Evolutionary conservation across 495 filamentous ascomycete species (phyloP), one percentile per base, ranked within the genome.

Genomic region (Penicillium desertorum): DNA sequence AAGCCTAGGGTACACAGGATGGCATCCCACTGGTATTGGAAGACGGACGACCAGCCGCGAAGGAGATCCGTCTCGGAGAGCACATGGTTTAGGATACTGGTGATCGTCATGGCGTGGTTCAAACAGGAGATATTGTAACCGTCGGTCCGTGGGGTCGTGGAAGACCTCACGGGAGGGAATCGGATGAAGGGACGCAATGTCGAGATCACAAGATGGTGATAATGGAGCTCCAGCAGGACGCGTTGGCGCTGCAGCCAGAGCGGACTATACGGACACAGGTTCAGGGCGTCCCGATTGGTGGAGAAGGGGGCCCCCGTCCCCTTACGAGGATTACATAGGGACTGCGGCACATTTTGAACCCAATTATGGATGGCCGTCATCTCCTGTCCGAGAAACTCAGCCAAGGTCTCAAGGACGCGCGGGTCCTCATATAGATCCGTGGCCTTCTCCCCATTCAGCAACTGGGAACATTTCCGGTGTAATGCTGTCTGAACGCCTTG

Each of bases 21-120:
- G 3, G 78, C 74, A 48, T 81, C 81, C 80, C 80, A 83, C 58
- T 81, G 76, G 62, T 70, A 81, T 23, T 79, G 76, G 43, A 79
- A 83, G 2, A 68, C 72, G 56, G 81, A 76, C 53, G 79, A 70
- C 76, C 79, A 82, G 5, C 80, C 79, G 10, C 62, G 61, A 0
- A 84, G 67, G 44, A 82, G 60, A 14, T 67, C 60, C 5, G 79
- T 81, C 20, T 69, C 63, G 0, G 66, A 61, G 8, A 84, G 60
- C 2, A 78, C 61, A 56, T 85, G 81, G 51, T 79, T 72, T 29
- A 76, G 72, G 6, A 83, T 80, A 14, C 69, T 64, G 2, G 78
- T 83, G n/a, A 77, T 57, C 6, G 74, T 68, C 22, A 81, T 76
- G 6, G 80, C 80, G 57, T 84, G 81, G 5, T 37, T 37, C 34